Evolutionary conservation across 2,329 filamentous ascomycete genomes (phyloP).

Genomic region (Aspergillus persii): DNA sequence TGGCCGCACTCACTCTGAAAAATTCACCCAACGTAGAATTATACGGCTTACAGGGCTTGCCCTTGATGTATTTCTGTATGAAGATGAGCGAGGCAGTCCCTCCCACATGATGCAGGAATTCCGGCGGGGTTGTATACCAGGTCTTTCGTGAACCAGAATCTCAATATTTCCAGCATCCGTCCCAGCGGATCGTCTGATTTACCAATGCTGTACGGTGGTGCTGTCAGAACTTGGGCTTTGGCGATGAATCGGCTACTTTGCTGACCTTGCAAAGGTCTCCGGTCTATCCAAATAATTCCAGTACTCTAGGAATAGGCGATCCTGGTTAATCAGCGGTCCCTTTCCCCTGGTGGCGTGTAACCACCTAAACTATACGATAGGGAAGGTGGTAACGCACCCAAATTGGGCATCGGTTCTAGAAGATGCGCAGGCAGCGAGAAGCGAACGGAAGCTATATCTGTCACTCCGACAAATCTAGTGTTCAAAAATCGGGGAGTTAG

Average conservation of each 20-base stretch:
- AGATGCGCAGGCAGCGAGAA: conserved; percentile 96
- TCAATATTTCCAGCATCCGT: conserved; percentile 89
- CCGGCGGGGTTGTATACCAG: conserved; percentile 50
- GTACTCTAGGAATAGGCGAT: conserved; percentile 62
- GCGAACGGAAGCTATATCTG: conserved; percentile 90
- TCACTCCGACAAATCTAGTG: conserved; percentile 85
- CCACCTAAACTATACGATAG: background rate
- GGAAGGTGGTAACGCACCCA: conserved; percentile 51
- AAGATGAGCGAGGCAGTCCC: conserved; percentile 15
- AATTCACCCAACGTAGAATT: conserved; percentile 97
- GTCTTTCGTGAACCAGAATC: conserved; percentile 99
- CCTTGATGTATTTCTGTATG: conserved; percentile 87
- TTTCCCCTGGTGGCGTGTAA: background rate
- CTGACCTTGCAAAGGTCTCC: conserved; percentile 74
- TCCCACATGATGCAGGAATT: background rate
- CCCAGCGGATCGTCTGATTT: conserved; percentile 88
- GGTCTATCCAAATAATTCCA: conserved; percentile 98
- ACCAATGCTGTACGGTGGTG: conserved; percentile 59
- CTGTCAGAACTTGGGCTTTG: conserved; percentile 36
- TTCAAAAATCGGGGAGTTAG: conserved; percentile 12
- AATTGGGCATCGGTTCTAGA: conserved; percentile 90
- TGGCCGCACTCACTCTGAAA: conserved; percentile 69
- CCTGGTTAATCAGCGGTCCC: conserved; percentile 15
- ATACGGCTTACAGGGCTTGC: conserved; percentile 97
- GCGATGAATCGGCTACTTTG: conserved; percentile 20